Evolutionary conservation across 2,329 filamentous ascomycete species (phyloP), one percentile per base, ranked within the genome.

Genomic region (Monosporascus sp.): DNA sequence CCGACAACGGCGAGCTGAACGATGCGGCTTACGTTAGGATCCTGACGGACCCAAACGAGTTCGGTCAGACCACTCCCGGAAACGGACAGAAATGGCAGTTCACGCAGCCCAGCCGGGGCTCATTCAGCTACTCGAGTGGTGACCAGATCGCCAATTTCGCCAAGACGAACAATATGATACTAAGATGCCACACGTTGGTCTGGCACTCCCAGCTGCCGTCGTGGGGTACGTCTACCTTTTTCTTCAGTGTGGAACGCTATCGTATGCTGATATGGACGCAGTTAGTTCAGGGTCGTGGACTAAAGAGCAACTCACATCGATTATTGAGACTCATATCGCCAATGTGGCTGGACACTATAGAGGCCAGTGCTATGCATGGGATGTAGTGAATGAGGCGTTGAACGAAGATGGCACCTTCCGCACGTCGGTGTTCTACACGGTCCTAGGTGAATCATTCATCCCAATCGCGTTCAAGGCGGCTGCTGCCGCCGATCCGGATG

Each of bases 31-130:
- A 88, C 66, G 69, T 76, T 19, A 66, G 70, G 20, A 80, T 86
- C 56, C 71, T 85, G 43, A 76, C 75, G 57, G 72, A 85, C 65
- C 70, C 64, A 7, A 70, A 72, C 47, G 82, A 86, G 62, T 88
- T 87, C 61, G 85, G 85, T 34, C 79, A 84, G 66, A 75, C 86
- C 26, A 86, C 84, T 0, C 83, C 84, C 0, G 81, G 79, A 48
- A 88, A 88, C 65, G 76, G 78, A 3, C 80, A 84, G 67, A 79
- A 83, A 75, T 89, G 84, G 84, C 76, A 84, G 55, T 73, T 76
- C 56, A 85, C 76, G 17, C 83, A 90, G 73, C 81, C 83, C 1
- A 65, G 70, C 41, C 77, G 76, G 46, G 76, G 74, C 37, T 66
- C 73, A 46, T 89, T 88, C 73, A 78, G 76, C 61, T 88, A 77